These are phyloP conservation scores for Starmerella tilneyi DNA, from an alignment of 805 yeast genomes.

Conservation along the genomic window DNA sequence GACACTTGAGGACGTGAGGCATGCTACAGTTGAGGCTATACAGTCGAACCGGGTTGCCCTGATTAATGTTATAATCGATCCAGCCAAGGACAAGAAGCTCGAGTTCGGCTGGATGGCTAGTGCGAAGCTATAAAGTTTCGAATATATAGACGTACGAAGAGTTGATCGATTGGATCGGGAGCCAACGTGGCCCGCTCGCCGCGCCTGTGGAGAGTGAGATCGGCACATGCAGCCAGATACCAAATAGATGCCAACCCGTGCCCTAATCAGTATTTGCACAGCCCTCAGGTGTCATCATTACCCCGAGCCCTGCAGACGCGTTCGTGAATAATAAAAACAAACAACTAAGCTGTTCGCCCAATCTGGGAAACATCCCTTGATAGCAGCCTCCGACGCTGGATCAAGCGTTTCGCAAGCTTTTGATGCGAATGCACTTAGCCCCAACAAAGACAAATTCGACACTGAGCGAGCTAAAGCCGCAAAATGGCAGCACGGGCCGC, in stretches of 20 bases:
- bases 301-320: slow-evolving; percentile 4
- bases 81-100: slow-evolving; percentile 45
- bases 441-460: background rate
- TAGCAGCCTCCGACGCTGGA: too few species aligned
- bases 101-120: slow-evolving; percentile 64
- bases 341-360: background rate
- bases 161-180: background rate
- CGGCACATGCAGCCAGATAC: too few species aligned
- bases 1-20: slow-evolving; percentile 35
- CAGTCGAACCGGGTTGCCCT: slow-evolving; percentile 35
- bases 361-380: background rate
- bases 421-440: too few species aligned
- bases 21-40: slow-evolving; percentile 33
- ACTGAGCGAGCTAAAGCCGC: background rate
- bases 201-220: too few species aligned
- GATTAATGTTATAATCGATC: slow-evolving; percentile 52
- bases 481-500: background rate
- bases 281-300: too few species aligned
- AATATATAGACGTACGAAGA: background rate
- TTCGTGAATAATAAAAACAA: slow-evolving; percentile 4
- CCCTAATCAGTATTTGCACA: too few species aligned
- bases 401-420: too few species aligned
- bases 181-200: too few species aligned
- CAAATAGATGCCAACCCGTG: too few species aligned
- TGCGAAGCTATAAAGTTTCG: slow-evolving; percentile 27